A percentile compares a stretch with the other conserved stretches of the same genome.
Conservation (phyloP, 345 rosid genomes). For the Populus pruinosa region DNA sequence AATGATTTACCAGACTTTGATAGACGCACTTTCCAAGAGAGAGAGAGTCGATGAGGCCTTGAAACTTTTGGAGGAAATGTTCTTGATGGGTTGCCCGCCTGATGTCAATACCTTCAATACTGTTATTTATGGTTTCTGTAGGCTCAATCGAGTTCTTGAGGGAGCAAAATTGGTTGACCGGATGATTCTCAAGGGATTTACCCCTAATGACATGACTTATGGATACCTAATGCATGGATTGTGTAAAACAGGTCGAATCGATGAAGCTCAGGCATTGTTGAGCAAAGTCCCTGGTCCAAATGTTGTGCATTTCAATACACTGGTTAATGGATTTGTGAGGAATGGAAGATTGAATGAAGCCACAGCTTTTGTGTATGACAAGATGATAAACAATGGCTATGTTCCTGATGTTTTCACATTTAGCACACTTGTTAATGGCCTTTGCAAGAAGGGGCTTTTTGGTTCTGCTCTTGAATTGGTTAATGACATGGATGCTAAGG, state of each 20-base stretch:
- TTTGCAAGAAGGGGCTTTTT: constrained; percentile 61
- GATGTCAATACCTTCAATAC: constrained; percentile 81
- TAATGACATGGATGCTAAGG: constrained; percentile 45
- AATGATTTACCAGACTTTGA: constrained; percentile 66
- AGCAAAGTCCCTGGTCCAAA: constrained; percentile 42
- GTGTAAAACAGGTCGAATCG: constrained; percentile 56
- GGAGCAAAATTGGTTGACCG: constrained; percentile 69
- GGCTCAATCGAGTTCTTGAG: constrained; percentile 57
- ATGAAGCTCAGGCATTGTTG: constrained; percentile 68
- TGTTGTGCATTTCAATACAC: constrained; percentile 55
- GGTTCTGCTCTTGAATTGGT: constrained; percentile 58
- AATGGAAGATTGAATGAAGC: constrained; percentile 62
- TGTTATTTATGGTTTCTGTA: constrained; percentile 66
- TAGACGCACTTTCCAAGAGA: constrained; percentile 62
- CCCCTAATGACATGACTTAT: constrained; percentile 61
- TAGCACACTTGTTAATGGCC: constrained; percentile 60
- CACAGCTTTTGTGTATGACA: constrained; percentile 39
- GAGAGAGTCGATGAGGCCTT: constrained; percentile 63
- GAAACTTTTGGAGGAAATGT: constrained; percentile 78
- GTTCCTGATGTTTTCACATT: constrained; percentile 60
- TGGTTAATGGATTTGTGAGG: constrained; percentile 69
- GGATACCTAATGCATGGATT: constrained; percentile 65
- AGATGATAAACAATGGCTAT: constrained; percentile 33
- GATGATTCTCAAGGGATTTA: constrained; percentile 68
- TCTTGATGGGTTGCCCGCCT: constrained; percentile 75